Conservation (phyloP, 2,329 filamentous ascomycete genomes). For the Tolypocladium nubicola region DNA sequence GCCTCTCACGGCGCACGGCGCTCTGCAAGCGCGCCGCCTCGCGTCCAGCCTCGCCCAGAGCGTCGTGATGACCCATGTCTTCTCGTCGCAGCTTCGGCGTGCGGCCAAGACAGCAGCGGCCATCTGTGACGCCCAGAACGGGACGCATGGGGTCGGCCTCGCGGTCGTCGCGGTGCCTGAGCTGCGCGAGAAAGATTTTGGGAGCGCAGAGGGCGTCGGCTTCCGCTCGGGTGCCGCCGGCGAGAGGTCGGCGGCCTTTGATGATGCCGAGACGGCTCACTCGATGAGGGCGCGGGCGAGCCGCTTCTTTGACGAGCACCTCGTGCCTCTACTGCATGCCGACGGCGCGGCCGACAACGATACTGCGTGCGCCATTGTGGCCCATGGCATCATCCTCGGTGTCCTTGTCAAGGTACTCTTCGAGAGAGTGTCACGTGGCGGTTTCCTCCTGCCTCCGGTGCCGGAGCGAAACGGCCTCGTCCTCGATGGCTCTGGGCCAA, state of each 20-base stretch:
- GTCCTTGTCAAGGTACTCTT: conserved; percentile 56
- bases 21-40: conserved; percentile 65
- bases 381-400: conserved; percentile 73
- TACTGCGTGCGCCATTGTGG: conserved; percentile 52
- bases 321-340: conserved; percentile 39
- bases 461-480: conserved; percentile 1
- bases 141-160: conserved; percentile 5
- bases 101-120: conserved; percentile 62
- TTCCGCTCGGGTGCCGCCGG: conserved; percentile 27
- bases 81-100: conserved; percentile 68
- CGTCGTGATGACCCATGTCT: conserved; percentile 48
- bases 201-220: conserved; percentile 56
- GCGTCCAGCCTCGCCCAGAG: conserved; percentile 46
- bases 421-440: conserved; percentile 30
- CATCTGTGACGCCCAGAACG: conserved; percentile 45
- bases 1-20: conserved; percentile 68
- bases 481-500: conserved; percentile 2
- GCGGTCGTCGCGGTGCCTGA: conserved; percentile 19
- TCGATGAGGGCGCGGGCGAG: conserved; percentile 56
- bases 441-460: conserved; percentile 8
- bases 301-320: conserved; percentile 52
- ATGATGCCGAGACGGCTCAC: conserved; percentile 55
- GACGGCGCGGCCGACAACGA: conserved; percentile 3
- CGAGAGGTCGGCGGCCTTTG: conserved; percentile 17
- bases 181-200: conserved; percentile 66